Evolutionary conservation across 768 basidiomycete species (phyloP).

Genomic region (Phylloporus sp.): DNA sequence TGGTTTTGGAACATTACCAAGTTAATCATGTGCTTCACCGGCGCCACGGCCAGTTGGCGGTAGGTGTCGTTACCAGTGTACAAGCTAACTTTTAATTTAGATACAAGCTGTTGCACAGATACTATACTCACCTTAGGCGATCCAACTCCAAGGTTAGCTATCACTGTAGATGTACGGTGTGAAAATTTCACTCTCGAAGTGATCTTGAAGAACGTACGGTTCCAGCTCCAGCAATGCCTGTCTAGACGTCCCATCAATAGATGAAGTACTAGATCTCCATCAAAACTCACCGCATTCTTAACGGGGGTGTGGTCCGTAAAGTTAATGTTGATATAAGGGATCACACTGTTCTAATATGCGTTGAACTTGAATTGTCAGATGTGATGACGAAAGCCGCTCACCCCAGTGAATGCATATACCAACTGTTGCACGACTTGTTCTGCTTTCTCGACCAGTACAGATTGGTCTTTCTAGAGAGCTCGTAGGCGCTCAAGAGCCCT

Average conservation of each 20-base stretch:
- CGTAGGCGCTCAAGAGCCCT: slow-evolving; percentile 63
- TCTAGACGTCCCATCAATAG: slow-evolving; percentile 22
- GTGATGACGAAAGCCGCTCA: slow-evolving; percentile 26
- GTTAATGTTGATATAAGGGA: slow-evolving; percentile 37
- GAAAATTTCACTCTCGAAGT: neutral
- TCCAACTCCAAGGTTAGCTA: slow-evolving; percentile 60
- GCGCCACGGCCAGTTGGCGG: slow-evolving; percentile 43
- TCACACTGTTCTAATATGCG: no score
- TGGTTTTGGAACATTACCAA: slow-evolving; percentile 25
- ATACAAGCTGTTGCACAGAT: neutral
- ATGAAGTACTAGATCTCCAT: neutral
- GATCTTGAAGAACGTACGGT: slow-evolving; percentile 31
- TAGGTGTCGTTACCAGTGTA: slow-evolving; percentile 61
- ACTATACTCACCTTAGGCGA: slow-evolving; percentile 35
- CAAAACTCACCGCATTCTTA: slow-evolving; percentile 27
- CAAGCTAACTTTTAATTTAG: slow-evolving; percentile 22
- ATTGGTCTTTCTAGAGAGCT: slow-evolving; percentile 55
- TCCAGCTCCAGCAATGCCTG: slow-evolving; percentile 44
- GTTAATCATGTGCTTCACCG: slow-evolving; percentile 50
- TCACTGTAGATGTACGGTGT: neutral
- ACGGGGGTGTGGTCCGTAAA: slow-evolving; percentile 34
- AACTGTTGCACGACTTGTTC: slow-evolving; percentile 60
- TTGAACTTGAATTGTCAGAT: slow-evolving; percentile 20
- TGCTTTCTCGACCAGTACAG: slow-evolving; percentile 54
- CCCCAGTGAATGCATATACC: slow-evolving; percentile 55